Evolutionary conservation across 345 rosid genomes (phyloP).

Genomic region (Lepidium aucheri): DNA sequence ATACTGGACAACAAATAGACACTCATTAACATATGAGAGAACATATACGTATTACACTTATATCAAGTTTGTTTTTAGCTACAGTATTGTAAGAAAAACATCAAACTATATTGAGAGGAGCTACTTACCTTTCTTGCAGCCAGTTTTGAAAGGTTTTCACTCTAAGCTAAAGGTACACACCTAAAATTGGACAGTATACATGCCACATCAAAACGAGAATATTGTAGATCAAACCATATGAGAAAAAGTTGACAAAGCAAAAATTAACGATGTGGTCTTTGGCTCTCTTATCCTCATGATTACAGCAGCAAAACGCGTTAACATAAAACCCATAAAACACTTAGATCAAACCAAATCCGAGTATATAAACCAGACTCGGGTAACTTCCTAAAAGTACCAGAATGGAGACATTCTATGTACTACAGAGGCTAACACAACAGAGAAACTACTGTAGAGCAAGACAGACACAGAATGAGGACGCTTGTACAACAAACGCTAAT

Average conservation of each 20-base stretch:
- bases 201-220: conserved; percentile 4
- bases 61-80: too few relatives aligned
- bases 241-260: conserved; percentile 30
- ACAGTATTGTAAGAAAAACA: not conserved
- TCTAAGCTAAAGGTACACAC: conserved; percentile 93
- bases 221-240: not conserved
- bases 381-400: not conserved
- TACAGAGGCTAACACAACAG: too few relatives aligned
- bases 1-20: conserved; percentile 39
- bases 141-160: conserved; percentile 63
- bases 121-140: conserved; percentile 72
- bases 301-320: conserved; percentile 89
- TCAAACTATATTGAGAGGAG: not conserved
- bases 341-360: conserved; percentile 2
- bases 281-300: conserved; percentile 95
- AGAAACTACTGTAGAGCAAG: too few relatives aligned
- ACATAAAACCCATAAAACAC: not conserved
- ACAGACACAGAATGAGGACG: too few relatives aligned
- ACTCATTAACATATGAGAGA: not conserved
- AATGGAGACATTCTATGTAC: too few relatives aligned
- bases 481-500: too few relatives aligned
- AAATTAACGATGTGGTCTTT: conserved; percentile 82
- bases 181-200: conserved; percentile 20
- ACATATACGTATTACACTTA: not conserved
- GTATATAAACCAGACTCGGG: not conserved